A percentile compares a stretch with the other conserved stretches of the same genome.
These are phyloP conservation scores for Berberis vulgaris DNA, from an alignment of 164 flowering plant species.

Conservation along the genomic window DNA sequence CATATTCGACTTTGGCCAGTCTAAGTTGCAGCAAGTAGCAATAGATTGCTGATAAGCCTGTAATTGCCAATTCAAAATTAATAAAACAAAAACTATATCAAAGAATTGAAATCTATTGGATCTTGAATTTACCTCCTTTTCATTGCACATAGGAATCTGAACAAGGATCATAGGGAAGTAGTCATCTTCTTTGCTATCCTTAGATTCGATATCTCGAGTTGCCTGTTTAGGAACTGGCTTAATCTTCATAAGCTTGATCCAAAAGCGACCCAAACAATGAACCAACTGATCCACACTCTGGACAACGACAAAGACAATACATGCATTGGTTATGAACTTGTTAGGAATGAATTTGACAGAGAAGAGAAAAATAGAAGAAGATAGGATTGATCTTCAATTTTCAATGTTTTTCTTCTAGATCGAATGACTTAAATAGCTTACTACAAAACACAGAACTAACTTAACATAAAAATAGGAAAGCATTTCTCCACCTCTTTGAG, in stretches of 20 bases:
- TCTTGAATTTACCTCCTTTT: conserved; percentile 59
- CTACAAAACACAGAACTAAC: too few relatives aligned
- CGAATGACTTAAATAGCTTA: too few relatives aligned
- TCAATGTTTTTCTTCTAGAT: too few relatives aligned
- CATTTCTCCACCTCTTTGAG: too few relatives aligned
- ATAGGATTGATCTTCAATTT: too few relatives aligned
- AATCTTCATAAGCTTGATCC: conserved; percentile 69
- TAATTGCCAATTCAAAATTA: background rate
- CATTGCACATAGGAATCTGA: conserved; percentile 99
- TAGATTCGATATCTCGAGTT: conserved; percentile 51
- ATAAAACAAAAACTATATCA: background rate
- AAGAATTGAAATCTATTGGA: background rate
- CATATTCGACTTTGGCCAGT: conserved; percentile 79
- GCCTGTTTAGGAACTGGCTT: conserved; percentile 49
- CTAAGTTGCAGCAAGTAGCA: conserved; percentile 81
- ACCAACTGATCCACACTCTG: conserved; percentile 77
- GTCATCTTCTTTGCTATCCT: conserved; percentile 28
- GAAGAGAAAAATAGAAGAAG: too few relatives aligned
- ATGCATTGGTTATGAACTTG: conserved; percentile 51
- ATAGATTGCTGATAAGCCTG: conserved; percentile 96
- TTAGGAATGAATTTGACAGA: too few relatives aligned
- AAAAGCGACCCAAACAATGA: conserved; percentile 83
- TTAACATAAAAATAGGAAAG: too few relatives aligned
- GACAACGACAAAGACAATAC: conserved; percentile 65
- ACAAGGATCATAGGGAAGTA: conserved; percentile 91